These are phyloP conservation scores for Eucalyptus globulus DNA, from an alignment of 345 rosid genomes.

Conservation along the genomic window DNA sequence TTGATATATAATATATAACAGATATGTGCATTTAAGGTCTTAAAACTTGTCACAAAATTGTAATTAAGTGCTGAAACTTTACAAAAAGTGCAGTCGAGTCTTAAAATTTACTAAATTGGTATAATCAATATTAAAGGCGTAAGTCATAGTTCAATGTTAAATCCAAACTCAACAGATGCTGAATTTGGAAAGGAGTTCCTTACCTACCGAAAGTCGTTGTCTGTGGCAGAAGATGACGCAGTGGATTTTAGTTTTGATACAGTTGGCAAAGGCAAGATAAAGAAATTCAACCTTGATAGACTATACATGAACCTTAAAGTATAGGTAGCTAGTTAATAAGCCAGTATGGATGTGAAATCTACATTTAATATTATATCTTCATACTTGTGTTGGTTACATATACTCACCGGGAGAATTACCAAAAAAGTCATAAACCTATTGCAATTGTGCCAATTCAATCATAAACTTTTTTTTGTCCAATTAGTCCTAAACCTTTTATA, in stretches of 20 bases:
- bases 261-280: slow-evolving; percentile 38
- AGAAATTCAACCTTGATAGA: slow-evolving; percentile 52
- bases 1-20: fast-evolving
- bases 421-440: no score
- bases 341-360: neutral
- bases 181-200: slow-evolving; percentile 63
- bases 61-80: fast-evolving
- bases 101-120: no score
- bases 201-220: slow-evolving; percentile 35
- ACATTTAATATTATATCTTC: neutral
- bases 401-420: no score
- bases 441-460: no score
- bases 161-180: slow-evolving; percentile 19
- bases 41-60: fast-evolving
- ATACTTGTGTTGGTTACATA: neutral
- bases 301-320: slow-evolving; percentile 24
- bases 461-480: no score
- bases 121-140: neutral
- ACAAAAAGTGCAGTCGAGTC: fast-evolving
- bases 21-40: fast-evolving
- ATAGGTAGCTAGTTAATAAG: neutral
- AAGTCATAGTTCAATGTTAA: neutral
- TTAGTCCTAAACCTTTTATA: no score
- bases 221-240: slow-evolving; percentile 38
- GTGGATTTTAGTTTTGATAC: slow-evolving; percentile 56